Conservation (phyloP, 1,139 yeast species). For the Candida labiduridarum region DNA sequence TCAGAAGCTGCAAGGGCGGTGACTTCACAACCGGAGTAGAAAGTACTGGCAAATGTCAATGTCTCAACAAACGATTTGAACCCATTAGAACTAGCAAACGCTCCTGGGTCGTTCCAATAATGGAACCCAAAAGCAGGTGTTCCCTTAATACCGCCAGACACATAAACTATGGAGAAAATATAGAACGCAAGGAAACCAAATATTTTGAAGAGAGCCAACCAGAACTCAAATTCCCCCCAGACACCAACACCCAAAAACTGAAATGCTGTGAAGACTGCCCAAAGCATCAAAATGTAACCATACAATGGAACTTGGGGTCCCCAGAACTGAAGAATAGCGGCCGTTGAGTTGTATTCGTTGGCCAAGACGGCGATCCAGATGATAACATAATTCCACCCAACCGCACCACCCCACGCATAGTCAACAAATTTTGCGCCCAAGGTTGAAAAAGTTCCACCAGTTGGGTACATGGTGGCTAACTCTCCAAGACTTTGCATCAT, state of each 20-base stretch:
- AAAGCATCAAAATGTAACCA: slow-evolving; percentile 58
- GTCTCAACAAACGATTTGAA: slow-evolving; percentile 70
- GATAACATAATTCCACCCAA: slow-evolving; percentile 66
- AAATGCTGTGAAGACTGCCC: slow-evolving; percentile 55
- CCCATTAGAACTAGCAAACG: slow-evolving; percentile 44
- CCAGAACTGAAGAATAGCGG: slow-evolving; percentile 59
- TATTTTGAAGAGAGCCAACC: slow-evolving; percentile 61
- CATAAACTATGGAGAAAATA: slow-evolving; percentile 58
- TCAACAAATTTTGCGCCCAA: slow-evolving; percentile 56
- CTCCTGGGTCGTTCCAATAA: slow-evolving; percentile 56
- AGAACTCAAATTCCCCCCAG: slow-evolving; percentile 70
- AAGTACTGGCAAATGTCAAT: slow-evolving; percentile 69
- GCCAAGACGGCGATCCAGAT: slow-evolving; percentile 64
- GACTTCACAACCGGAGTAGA: slow-evolving; percentile 60
- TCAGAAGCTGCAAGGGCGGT: slow-evolving; percentile 61
- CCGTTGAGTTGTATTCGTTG: slow-evolving; percentile 59
- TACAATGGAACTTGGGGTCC: slow-evolving; percentile 61
- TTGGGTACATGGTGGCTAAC: slow-evolving; percentile 52
- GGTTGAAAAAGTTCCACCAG: slow-evolving; percentile 58
- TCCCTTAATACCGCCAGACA: slow-evolving; percentile 67
- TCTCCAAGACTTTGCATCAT: slow-evolving; percentile 66
- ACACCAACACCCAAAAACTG: slow-evolving; percentile 59
- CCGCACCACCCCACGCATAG: slow-evolving; percentile 59
- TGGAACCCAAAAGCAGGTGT: slow-evolving; percentile 54
- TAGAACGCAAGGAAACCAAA: slow-evolving; percentile 59